These are phyloP conservation scores for Trichoderma cornu-damae DNA, from an alignment of 2,329 filamentous ascomycete species.

Conservation along the genomic window DNA sequence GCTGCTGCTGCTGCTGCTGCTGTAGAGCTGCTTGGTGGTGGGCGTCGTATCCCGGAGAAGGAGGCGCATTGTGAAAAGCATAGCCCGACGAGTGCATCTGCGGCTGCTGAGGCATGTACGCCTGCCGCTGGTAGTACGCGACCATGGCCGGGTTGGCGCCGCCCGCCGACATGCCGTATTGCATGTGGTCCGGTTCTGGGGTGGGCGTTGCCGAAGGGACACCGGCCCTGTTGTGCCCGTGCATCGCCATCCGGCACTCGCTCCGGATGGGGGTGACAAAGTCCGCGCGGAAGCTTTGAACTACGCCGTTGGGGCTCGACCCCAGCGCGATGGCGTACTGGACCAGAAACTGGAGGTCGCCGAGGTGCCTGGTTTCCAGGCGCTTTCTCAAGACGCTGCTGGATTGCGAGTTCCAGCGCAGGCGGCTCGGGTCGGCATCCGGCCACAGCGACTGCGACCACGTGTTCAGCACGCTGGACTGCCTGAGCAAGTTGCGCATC, in stretches of 20 bases:
- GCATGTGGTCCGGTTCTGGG: conserved; percentile 31
- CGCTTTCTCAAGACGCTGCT: conserved; percentile 40
- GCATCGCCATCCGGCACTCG: conserved; percentile 33
- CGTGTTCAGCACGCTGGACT: conserved; percentile 33
- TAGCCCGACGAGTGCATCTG: conserved; percentile 19
- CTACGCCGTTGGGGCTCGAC: conserved; percentile 28
- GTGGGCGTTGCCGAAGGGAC: conserved; percentile 23
- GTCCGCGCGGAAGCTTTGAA: conserved; percentile 30
- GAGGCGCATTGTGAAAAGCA: conserved; percentile 16
- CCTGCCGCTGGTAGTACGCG: conserved; percentile 35
- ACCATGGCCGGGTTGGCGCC: conserved; percentile 33
- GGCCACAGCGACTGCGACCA: conserved; percentile 37
- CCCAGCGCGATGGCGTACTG: conserved; percentile 39
- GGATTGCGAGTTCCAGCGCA: conserved; percentile 40
- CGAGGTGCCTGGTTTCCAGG: conserved; percentile 43
- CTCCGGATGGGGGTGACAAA: conserved; percentile 36
- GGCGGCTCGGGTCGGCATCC: conserved; percentile 31
- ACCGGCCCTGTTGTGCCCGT: conserved; percentile 31
- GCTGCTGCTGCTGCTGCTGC: not conserved
- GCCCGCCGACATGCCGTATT: conserved; percentile 35
- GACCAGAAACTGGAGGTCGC: conserved; percentile 36
- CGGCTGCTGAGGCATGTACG: conserved; percentile 23
- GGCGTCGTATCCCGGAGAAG: conserved; percentile 15
- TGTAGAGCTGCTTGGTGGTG: conserved; percentile 9
- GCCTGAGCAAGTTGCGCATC: conserved; percentile 42